phyloP scores from a whole-genome alignment of 371 early-diverging fungal genomes.

The Apophysomyces trapeziformis region DNA sequence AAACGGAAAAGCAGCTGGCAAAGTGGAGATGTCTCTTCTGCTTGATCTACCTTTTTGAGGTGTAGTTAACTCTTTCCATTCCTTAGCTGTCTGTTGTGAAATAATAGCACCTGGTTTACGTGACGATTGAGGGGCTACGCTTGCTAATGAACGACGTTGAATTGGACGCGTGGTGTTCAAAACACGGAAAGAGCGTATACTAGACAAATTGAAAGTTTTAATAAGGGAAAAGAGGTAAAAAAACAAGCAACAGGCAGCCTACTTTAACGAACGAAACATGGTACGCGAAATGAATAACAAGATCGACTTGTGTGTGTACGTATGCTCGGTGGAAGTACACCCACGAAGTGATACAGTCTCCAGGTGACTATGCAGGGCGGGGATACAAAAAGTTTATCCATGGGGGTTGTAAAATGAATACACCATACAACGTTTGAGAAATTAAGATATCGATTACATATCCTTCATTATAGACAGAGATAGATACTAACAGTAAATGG shows the following conservation, averaged over 20 bases:
- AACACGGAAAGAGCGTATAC: slow-evolving; percentile 1
- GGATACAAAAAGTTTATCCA: too few relatives aligned
- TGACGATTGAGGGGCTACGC: not conserved
- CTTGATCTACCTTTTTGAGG: slow-evolving; percentile 43
- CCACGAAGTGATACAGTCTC: too few relatives aligned
- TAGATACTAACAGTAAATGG: too few relatives aligned
- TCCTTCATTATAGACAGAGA: too few relatives aligned
- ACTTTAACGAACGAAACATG: slow-evolving; percentile 7
- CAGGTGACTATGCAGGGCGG: too few relatives aligned
- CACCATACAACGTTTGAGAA: too few relatives aligned
- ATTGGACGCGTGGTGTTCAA: not conserved
- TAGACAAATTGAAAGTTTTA: not conserved
- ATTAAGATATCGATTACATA: too few relatives aligned
- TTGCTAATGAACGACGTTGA: slow-evolving; percentile 1
- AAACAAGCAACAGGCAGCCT: not conserved
- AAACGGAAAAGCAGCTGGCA: too few relatives aligned
- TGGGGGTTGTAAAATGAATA: too few relatives aligned
- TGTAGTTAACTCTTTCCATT: slow-evolving; percentile 48
- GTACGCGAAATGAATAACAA: not conserved
- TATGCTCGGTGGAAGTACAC: too few relatives aligned
- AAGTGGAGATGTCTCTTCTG: too few relatives aligned
- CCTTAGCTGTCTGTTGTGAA: slow-evolving; percentile 35
- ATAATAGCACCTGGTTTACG: slow-evolving; percentile 17
- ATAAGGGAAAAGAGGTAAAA: too few relatives aligned
- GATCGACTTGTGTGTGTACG: not conserved